A percentile compares a stretch with the other conserved stretches of the same genome.
phyloP scores from a whole-genome alignment of 1,284 basidiomycete species.

The Leccinum laetum region DNA sequence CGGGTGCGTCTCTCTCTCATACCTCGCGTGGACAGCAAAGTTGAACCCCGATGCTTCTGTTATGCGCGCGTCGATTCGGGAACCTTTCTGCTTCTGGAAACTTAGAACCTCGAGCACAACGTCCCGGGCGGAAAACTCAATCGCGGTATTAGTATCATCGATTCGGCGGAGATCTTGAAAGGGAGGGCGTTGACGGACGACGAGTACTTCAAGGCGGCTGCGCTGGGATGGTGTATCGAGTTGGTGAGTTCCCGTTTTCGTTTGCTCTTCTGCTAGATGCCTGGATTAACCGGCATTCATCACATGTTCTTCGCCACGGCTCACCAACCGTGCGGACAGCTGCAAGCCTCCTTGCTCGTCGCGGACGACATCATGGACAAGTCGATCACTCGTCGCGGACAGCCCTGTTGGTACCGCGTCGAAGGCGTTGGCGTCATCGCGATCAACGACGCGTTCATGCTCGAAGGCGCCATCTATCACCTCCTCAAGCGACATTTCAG shows the following conservation, averaged over 20 bases:
- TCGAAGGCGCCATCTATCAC: conserved; percentile 93
- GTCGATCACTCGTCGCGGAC: conserved; percentile 94
- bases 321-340: background rate
- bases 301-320: background rate
- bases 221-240: conserved; percentile 97
- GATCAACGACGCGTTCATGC: conserved; percentile 99
- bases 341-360: conserved; percentile 97
- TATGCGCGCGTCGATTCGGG: conserved; percentile 71
- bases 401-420: conserved; percentile 94
- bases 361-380: conserved; percentile 99
- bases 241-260: conserved; percentile 44
- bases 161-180: conserved; percentile 89
- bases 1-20: conserved; percentile 37
- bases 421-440: conserved; percentile 85
- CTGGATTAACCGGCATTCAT: background rate
- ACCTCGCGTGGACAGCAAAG: background rate
- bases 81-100: conserved; percentile 48
- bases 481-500: conserved; percentile 91
- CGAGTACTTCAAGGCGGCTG: conserved; percentile 89
- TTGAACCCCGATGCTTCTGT: conserved; percentile 95
- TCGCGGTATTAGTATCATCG: conserved; percentile 93
- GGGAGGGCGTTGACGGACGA: conserved; percentile 68
- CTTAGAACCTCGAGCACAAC: conserved; percentile 91
- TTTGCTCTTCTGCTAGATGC: no score
- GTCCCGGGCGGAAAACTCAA: conserved; percentile 97